A percentile compares a stretch with the other conserved stretches of the same genome.
These are phyloP conservation scores for Diddensiella transvaalensis DNA, from an alignment of 805 yeast genomes.

Conservation along the genomic window DNA sequence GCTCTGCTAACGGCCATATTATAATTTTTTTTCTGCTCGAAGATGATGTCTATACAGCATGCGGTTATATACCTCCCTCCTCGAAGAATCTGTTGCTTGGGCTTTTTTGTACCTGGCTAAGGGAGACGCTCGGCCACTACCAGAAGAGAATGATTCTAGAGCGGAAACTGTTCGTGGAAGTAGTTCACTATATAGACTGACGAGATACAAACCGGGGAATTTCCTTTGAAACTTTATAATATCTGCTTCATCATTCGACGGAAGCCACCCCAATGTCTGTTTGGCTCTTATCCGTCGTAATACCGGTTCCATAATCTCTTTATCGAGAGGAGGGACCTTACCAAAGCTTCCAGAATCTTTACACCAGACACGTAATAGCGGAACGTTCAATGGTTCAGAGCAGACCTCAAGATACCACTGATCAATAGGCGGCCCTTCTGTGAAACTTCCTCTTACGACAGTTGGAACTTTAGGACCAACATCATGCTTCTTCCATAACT, in stretches of 20 bases:
- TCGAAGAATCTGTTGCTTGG: background rate
- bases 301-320: background rate
- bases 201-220: background rate
- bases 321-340: background rate
- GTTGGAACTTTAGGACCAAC: background rate
- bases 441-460: background rate
- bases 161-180: background rate
- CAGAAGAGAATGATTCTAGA: background rate
- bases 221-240: constrained; percentile 1
- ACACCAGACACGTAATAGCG: background rate
- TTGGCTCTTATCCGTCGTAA: constrained; percentile 4
- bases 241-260: constrained; percentile 3
- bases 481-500: background rate
- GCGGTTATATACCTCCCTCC: background rate
- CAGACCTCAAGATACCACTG: background rate
- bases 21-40: too few species aligned
- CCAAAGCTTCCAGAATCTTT: background rate
- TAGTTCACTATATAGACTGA: background rate
- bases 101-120: background rate
- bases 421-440: background rate
- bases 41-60: background rate
- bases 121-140: background rate
- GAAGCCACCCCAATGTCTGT: constrained; percentile 8
- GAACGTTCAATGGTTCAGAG: background rate
- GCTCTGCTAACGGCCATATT: too few species aligned